Evolutionary conservation across 139 green algal species (phyloP).

Genomic region (Tetradesmus lagerheimii): DNA sequence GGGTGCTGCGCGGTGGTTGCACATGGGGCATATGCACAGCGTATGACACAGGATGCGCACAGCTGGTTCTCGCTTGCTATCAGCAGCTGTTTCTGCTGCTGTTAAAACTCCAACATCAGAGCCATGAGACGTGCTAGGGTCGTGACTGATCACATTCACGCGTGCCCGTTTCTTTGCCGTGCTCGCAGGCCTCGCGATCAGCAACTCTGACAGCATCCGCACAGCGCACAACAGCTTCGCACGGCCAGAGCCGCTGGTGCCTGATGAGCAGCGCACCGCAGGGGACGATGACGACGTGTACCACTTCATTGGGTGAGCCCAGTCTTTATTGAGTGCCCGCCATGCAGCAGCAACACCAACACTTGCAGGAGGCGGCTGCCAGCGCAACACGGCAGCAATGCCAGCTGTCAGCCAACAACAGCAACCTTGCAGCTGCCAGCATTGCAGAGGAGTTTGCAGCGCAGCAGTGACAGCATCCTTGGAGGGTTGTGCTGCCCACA

Average conservation of each 20-base stretch:
- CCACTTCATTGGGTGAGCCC: constrained; percentile 62
- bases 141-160: neutral
- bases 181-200: constrained; percentile 89
- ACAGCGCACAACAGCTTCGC: constrained; percentile 96
- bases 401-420: neutral
- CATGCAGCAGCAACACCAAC: neutral
- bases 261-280: constrained; percentile 72
- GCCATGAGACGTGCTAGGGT: no score
- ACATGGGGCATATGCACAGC: neutral
- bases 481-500: no score
- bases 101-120: no score
- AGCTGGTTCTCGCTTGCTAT: neutral
- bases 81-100: no score
- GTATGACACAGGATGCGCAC: no score
- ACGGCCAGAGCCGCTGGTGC: constrained; percentile 89
- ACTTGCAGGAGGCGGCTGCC: neutral
- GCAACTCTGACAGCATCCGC: constrained; percentile 95
- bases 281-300: constrained; percentile 66
- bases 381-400: neutral
- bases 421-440: neutral
- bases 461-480: no score
- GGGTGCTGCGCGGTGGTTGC: neutral
- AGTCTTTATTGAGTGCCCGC: no score
- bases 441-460: neutral
- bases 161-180: neutral